Base-by-base conservation (phyloP, 2,329 filamentous ascomycete genomes). In the Verticillium longisporum region DNA sequence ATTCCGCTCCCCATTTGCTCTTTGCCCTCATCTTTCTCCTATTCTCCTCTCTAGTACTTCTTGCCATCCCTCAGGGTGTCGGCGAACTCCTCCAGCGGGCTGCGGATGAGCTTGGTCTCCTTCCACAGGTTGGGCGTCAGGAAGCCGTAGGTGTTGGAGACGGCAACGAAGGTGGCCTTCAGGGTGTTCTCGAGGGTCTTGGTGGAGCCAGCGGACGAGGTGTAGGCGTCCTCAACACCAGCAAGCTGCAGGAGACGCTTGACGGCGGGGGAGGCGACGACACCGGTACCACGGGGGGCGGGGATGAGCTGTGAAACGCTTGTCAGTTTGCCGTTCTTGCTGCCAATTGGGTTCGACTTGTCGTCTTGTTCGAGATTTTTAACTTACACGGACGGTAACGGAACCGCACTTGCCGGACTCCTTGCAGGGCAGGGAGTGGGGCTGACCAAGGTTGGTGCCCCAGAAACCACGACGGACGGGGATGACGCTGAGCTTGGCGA, bases 171-270 rank as follows among this genome's bases (percentile, higher is more conserved):
- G 72, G 92, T 97, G 69, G 95, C 95, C 89, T 99, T 99, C 80
- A 99, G 91, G 73, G 95, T 99, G 88, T 99, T 99, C 88, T 99
- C 95, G 77, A 99, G 92, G 74, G 95, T 99, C 91, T 99, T 99
- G 83, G 95, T 99, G 69, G 92, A 97, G 72, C 95, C 95, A 77
- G 95, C 91, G 64, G 95, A 99, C 67, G 92, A 93, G 71, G 94
- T 97, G 90, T 99, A 99, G 80, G 92, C 89, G 76, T 99, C 95
- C 78, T 94, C 87, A 75, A 99, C 94, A 94, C 95, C 95, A 74
- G 95, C 94, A 75, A 99, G 91, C 88, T 99, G 95, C 76, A 99
- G 89, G 76, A 99, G 92, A 88, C 95, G 94, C 91, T 99, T 99
- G 86, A 99, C 95, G 71, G 95, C 94, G 78, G 95, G 95, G 68